Conservation (phyloP, 2,329 filamentous ascomycete genomes). For the Fusarium begoniae region DNA sequence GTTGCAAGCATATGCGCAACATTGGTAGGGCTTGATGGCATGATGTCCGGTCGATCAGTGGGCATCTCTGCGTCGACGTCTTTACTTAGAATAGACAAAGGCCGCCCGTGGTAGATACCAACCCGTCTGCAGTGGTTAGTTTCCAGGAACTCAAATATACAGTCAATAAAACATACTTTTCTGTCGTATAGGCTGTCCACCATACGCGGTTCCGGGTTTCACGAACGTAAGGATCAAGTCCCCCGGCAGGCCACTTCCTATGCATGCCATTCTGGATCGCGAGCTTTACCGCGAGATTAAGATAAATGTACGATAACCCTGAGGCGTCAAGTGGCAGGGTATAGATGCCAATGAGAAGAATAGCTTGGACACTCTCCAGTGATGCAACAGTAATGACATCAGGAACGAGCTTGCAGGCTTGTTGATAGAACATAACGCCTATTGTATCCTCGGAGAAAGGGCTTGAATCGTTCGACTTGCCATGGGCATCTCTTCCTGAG, state of each 20-base stretch:
- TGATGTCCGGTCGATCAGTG: conserved; percentile 55
- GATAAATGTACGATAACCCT: conserved; percentile 65
- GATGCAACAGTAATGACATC: conserved; percentile 66
- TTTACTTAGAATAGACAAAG: conserved; percentile 60
- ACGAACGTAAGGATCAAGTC: conserved; percentile 56
- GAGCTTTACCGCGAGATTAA: conserved; percentile 64
- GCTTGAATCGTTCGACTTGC: conserved; percentile 34
- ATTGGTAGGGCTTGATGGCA: conserved; percentile 53
- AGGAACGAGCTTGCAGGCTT: conserved; percentile 62
- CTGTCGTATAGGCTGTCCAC: conserved; percentile 66
- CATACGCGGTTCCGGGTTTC: conserved; percentile 65
- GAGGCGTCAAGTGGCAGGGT: conserved; percentile 64
- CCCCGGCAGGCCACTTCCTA: conserved; percentile 58
- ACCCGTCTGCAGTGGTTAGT: conserved; percentile 54
- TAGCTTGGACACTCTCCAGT: conserved; percentile 66
- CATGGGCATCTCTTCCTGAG: conserved; percentile 30
- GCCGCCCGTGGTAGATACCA: conserved; percentile 64
- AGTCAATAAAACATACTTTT: conserved; percentile 53
- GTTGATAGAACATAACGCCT: conserved; percentile 65
- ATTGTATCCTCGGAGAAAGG: conserved; percentile 60
- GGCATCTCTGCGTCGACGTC: conserved; percentile 65
- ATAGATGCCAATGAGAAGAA: conserved; percentile 64
- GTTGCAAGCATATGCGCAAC: conserved; percentile 58
- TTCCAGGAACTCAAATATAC: not conserved
- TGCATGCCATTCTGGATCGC: conserved; percentile 71